These are phyloP conservation scores for Adansonia rubrostipa DNA, from an alignment of 441 rosid genomes.

Conservation along the genomic window DNA sequence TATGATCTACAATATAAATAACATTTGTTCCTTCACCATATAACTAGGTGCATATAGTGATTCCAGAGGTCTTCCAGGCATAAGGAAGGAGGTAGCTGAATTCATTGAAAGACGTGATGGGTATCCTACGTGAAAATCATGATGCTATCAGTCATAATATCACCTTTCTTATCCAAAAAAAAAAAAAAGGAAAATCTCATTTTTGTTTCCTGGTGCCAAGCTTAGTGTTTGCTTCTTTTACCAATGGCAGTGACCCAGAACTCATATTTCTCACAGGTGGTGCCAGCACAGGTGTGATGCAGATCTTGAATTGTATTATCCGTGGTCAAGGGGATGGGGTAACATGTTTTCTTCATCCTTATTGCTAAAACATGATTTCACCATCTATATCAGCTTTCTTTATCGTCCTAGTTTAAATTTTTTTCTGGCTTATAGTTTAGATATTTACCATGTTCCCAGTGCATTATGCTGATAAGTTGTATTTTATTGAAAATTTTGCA, in stretches of 20 bases:
- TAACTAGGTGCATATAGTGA: constrained; percentile 92
- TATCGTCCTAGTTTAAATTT: not conserved
- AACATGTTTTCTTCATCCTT: constrained; percentile 32
- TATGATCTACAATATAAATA: not conserved
- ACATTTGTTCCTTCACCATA: constrained; percentile 21
- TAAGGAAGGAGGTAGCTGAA: constrained; percentile 94
- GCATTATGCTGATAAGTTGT: constrained; percentile 10
- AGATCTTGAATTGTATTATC: constrained; percentile 78
- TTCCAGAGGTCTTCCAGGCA: constrained; percentile 87
- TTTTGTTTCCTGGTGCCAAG: constrained; percentile 8
- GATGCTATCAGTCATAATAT: constrained; percentile 11
- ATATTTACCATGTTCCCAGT: constrained; percentile 24
- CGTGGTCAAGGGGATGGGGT: constrained; percentile 91
- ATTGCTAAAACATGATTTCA: not conserved
- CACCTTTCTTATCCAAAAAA: not conserved
- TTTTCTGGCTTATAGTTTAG: not conserved
- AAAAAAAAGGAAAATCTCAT: constrained; percentile 9
- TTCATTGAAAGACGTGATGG: constrained; percentile 95
- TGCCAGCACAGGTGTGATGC: constrained; percentile 99
- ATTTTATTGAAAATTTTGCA: not conserved
- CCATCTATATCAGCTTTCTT: not conserved
- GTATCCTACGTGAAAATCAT: constrained; percentile 74
- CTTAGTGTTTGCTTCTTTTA: constrained; percentile 31
- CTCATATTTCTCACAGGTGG: constrained; percentile 95
- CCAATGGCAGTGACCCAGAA: constrained; percentile 80